These are phyloP conservation scores for Pseudopithomyces maydicus DNA, from an alignment of 2,329 filamentous ascomycete species.

Conservation along the genomic window DNA sequence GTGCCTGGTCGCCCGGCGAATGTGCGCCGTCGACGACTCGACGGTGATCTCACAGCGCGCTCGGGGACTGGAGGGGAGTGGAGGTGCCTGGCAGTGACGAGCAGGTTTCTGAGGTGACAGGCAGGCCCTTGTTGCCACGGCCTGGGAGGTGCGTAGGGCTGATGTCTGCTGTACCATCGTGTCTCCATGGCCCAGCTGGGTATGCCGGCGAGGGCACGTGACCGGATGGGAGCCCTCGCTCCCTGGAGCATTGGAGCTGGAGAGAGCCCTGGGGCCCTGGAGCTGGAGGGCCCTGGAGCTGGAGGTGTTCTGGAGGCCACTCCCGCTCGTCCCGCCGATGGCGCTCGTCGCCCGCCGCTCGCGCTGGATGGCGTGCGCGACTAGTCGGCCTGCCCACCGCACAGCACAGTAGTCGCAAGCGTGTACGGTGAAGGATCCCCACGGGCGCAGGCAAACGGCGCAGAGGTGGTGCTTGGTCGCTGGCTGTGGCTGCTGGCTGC, in stretches of 20 bases:
- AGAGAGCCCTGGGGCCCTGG: too few species aligned
- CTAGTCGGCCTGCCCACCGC: too few species aligned
- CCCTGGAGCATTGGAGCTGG: too few species aligned
- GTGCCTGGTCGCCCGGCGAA: conserved; percentile 4
- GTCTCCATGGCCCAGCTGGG: not conserved
- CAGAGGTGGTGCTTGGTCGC: not conserved
- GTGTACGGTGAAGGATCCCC: not conserved
- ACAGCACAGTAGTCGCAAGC: too few species aligned
- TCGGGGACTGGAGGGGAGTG: conserved; percentile 3
- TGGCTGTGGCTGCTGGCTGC: not conserved
- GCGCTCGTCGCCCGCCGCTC: too few species aligned
- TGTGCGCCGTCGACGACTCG: not conserved
- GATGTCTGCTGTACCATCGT: conserved; percentile 10
- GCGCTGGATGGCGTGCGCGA: too few species aligned
- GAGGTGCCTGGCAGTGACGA: conserved; percentile 22
- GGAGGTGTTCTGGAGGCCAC: too few species aligned
- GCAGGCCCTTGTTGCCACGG: conserved; percentile 4
- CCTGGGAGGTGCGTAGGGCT: conserved; percentile 10
- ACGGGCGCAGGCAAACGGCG: not conserved
- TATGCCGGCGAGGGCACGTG: not conserved
- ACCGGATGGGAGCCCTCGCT: not conserved
- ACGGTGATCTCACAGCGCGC: conserved; percentile 15
- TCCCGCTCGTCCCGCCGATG: too few species aligned
- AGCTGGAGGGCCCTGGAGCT: too few species aligned
- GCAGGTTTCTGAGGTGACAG: conserved; percentile 1